Conservation (phyloP, 169 alveolate species). For the Perkinsus marinus region DNA sequence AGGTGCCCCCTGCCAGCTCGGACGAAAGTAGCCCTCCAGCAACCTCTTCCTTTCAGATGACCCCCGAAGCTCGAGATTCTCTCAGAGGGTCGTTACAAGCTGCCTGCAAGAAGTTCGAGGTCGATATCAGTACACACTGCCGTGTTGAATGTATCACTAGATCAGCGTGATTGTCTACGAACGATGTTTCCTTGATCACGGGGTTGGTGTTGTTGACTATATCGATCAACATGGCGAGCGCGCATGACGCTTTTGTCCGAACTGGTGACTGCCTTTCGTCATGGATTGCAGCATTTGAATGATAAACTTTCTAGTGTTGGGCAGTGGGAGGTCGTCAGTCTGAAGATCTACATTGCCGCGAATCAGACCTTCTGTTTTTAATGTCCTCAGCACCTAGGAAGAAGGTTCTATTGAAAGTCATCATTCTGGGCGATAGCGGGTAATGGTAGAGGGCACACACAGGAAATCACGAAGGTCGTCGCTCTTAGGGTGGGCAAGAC, state of each 20-base stretch:
- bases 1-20: background rate
- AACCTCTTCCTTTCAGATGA: background rate
- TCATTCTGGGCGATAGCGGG: slow-evolving; percentile 97
- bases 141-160: background rate
- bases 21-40: background rate
- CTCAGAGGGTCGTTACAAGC: background rate
- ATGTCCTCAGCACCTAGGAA: slow-evolving; percentile 20
- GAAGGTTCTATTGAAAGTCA: slow-evolving; percentile 72
- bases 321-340: too few species aligned
- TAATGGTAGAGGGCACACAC: slow-evolving; percentile 9
- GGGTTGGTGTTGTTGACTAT: background rate
- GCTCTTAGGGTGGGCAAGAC: slow-evolving; percentile 89
- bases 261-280: background rate
- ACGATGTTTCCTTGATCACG: background rate
- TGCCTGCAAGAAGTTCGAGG: background rate
- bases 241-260: background rate
- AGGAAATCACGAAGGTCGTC: background rate
- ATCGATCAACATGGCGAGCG: background rate
- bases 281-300: background rate
- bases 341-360: too few species aligned
- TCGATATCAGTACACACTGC: background rate
- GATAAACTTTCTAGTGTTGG: background rate
- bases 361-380: background rate
- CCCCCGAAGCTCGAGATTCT: background rate
- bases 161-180: background rate